Base-by-base conservation (phyloP, 208 protist species). In the Trypanosoma brucei region DNA sequence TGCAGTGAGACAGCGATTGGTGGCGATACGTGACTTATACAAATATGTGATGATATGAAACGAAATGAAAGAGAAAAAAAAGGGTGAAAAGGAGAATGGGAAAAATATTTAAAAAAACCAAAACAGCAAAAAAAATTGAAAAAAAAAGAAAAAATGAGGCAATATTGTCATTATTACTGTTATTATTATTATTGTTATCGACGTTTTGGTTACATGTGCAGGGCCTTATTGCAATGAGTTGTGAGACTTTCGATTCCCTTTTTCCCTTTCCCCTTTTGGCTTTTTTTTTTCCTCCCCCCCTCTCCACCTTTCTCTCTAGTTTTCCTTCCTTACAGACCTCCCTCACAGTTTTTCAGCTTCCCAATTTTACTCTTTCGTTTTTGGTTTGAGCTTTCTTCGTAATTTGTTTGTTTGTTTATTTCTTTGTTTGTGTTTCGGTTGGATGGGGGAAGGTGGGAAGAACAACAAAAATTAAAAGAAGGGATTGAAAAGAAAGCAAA, bases 101-200 rank as follows among this genome's bases (percentile, higher is more conserved):
- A 6, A 56, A 70, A 69, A 30, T 64, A 58, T 11, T 61, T 69
- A 34, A 79, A 66, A 53, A 37, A 68, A 35, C 22, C 56, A 44
- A 13, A 57, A 46, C n/a, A 35, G 51, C 9, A 62, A 46, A 40
- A 50, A 49, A 42, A 33, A 11, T 39, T 36, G 2, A 31, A 37
- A 59, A 8, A 51, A 31, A 62, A 37, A 22, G 46, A 73, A 62
- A 36, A 68, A 30, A 53, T 22, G 53, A 55, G 38, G 45, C 6
- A 54, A 55, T 8, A 14, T 39, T 33, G 54, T 35, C 11, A 33
- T 55, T 30, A 35, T 9, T 55, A 14, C 8, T 55, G 51, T 33
- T 55, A 22, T 55, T 7, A 11, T 55, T 7, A 33, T 30, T 55
- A 33, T 14, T 55, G 13, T 8, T 35, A 33, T 11, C 51, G 8